Evolutionary conservation across 768 basidiomycete genomes (phyloP), one percentile per base, ranked within the genome.

Genomic region (Russula dissimulans): DNA sequence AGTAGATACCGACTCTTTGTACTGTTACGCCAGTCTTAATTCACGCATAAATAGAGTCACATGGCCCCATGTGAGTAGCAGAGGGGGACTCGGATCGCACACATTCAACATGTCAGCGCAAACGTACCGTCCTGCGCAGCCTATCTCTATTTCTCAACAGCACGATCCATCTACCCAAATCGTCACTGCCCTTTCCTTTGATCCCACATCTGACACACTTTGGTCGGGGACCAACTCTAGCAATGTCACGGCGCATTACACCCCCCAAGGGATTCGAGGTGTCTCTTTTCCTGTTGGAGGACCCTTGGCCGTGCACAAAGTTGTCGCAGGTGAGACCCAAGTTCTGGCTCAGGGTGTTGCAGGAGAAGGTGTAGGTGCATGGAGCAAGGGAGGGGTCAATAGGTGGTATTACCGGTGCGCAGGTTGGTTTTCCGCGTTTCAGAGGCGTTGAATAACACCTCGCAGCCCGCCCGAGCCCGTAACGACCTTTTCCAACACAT

Each of bases 121-220:
- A 44, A 66, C 63, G 29, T 70, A 70, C 56, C 67, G 66, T 32
- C 56, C 64, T 18, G 59, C 61, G 15, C 52, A 52, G 17, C 66
- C 69, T 11, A 70, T 69, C 22, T 60, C 69, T 11, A 70, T 69
- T 22, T 60, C 66, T 3, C 65, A 62, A 44, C 65, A 66, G 59
- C 54, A 60, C 10, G 67, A 70, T 36, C 39, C 54, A n/a, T 67
- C 61, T 50, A 64, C 65, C 3, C 80, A 82, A 66, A 79, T 86
- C 29, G 77, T 89, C 50, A 86, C 89, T 26, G 82, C 91, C 0
- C 77, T 97, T 58, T 82, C 86, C 0, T 95, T 98, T 70, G 95
- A 99, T 72, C 87, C 92, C 8, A 85, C 89, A 22, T 90, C 91
- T 0, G 94, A 97, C 71, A 82, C 87, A 6, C 75, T 99, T 39